phyloP scores from a whole-genome alignment of 768 basidiomycete species.

The Kwoniella europaea region DNA sequence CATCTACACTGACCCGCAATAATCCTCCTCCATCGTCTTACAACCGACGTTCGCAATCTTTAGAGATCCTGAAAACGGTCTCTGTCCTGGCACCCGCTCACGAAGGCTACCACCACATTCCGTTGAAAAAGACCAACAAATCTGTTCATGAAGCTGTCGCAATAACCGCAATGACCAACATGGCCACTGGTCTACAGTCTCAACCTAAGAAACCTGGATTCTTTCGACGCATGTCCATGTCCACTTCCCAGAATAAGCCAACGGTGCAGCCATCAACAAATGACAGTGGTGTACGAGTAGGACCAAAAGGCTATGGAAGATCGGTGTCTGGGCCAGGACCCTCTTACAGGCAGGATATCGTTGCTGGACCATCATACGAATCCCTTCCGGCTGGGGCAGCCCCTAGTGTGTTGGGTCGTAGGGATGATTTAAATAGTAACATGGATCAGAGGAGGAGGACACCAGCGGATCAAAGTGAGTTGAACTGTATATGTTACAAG shows the following conservation, averaged over 20 bases:
- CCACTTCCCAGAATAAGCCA: constrained; percentile 22
- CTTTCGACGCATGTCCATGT: constrained; percentile 27
- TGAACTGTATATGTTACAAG: neutral
- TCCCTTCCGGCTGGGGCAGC: constrained; percentile 19
- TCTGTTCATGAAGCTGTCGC: neutral
- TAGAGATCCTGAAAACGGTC: constrained; percentile 1
- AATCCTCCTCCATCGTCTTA: constrained; percentile 8
- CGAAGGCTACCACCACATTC: neutral
- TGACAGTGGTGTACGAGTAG: neutral
- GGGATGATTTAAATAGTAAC: neutral
- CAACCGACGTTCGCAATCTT: constrained; percentile 2
- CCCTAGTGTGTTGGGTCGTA: constrained; percentile 11
- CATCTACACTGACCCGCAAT: neutral
- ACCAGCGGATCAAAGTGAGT: neutral
- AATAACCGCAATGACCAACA: neutral
- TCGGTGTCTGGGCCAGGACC: constrained; percentile 18
- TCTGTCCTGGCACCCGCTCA: neutral
- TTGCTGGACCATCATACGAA: constrained; percentile 32
- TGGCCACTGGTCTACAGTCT: neutral
- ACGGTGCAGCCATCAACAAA: neutral
- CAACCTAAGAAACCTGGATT: constrained; percentile 31
- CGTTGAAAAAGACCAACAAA: too few relatives aligned
- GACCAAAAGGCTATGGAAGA: neutral
- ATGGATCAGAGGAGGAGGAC: neutral
- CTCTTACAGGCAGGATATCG: neutral